Percentiles rank a stretch among this genome's conserved stretches.
These are phyloP conservation scores for Colletotrichum sp. DNA, from an alignment of 2,329 filamentous ascomycete species.

Conservation along the genomic window DNA sequence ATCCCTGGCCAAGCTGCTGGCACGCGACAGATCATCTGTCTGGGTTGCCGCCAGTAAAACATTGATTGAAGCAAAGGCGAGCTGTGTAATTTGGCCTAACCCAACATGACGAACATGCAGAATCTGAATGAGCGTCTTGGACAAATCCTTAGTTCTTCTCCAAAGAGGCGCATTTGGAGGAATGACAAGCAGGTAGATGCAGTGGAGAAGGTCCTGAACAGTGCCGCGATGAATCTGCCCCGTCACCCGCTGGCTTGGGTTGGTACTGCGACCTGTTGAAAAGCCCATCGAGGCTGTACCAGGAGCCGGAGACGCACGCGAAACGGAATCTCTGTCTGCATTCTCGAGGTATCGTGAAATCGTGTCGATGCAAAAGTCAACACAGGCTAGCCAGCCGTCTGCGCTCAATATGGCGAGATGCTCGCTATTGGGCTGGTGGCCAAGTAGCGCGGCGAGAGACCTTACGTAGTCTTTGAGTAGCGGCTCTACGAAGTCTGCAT, in stretches of 20 bases:
- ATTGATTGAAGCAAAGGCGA: conserved; percentile 80
- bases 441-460: conserved; percentile 72
- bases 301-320: conserved; percentile 54
- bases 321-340: conserved; percentile 38
- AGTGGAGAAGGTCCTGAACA: conserved; percentile 63
- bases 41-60: conserved; percentile 68
- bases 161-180: conserved; percentile 72
- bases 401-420: conserved; percentile 65
- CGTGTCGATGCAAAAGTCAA: conserved; percentile 73
- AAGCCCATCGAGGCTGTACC: conserved; percentile 33
- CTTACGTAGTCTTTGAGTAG: conserved; percentile 81
- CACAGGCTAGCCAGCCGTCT: conserved; percentile 70
- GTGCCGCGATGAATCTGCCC: conserved; percentile 23
- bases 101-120: conserved; percentile 64
- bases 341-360: conserved; percentile 59
- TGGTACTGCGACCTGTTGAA: conserved; percentile 31
- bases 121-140: conserved; percentile 62
- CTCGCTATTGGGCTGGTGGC: conserved; percentile 79
- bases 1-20: conserved; percentile 62
- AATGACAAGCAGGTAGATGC: conserved; percentile 67
- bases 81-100: conserved; percentile 69
- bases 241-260: conserved; percentile 25
- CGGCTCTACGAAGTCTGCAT: conserved; percentile 63
- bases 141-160: conserved; percentile 59
- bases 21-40: conserved; percentile 70